These are phyloP conservation scores for Fusarium annulatum DNA, from an alignment of 2,329 filamentous ascomycete species.

Conservation along the genomic window DNA sequence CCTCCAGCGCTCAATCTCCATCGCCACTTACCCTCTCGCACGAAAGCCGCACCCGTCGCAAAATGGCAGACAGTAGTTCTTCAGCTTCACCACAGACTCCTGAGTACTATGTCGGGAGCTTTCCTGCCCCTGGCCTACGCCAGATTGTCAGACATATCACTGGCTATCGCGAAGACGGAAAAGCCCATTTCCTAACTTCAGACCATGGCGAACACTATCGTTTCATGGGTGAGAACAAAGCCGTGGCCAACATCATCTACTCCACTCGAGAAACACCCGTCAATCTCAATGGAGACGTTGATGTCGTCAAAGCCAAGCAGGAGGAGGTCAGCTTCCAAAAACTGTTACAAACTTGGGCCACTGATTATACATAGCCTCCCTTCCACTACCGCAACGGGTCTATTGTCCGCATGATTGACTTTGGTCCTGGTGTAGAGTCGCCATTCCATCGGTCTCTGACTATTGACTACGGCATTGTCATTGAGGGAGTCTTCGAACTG, in stretches of 20 bases:
- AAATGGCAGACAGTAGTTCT: background rate
- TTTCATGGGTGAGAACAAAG: background rate
- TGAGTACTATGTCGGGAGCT: background rate
- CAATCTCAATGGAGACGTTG: background rate
- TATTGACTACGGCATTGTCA: background rate
- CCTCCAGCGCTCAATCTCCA: background rate
- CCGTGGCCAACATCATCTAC: background rate
- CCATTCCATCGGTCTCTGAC: background rate
- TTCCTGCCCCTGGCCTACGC: background rate
- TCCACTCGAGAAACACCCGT: background rate
- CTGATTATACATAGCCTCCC: background rate
- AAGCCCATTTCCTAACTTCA: background rate
- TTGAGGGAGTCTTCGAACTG: background rate
- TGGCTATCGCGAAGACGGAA: background rate
- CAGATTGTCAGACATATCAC: background rate
- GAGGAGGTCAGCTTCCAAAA: background rate
- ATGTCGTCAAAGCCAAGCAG: background rate
- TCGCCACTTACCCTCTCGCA: rapidly evolving
- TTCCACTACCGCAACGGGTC: background rate
- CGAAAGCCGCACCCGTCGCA: rapidly evolving
- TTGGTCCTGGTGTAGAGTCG: background rate
- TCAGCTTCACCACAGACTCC: background rate
- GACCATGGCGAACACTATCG: background rate
- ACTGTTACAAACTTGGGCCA: rapidly evolving
- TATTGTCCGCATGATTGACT: background rate